phyloP scores from a whole-genome alignment of 352 stramenopile genomes.

The Phytophthora quininea region DNA sequence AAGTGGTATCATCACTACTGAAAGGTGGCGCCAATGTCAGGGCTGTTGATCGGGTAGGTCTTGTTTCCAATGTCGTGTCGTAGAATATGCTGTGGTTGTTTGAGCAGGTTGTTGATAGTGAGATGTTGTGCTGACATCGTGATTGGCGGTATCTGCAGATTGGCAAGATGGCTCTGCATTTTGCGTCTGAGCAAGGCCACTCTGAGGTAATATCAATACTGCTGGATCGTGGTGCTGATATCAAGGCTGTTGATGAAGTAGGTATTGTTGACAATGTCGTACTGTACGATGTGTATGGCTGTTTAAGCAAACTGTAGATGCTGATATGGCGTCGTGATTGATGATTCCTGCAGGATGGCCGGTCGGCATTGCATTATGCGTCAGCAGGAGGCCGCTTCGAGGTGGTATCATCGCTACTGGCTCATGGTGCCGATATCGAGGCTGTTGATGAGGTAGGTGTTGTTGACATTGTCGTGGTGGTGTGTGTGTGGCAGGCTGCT shows the following conservation, averaged over 20 bases:
- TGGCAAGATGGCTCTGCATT: not conserved
- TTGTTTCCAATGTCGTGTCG: too few species aligned
- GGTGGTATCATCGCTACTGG: conserved; percentile 6
- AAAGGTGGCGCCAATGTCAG: too few species aligned
- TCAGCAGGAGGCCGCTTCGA: not conserved
- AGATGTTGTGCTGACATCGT: not conserved
- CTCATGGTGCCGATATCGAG: too few species aligned
- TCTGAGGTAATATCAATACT: not conserved
- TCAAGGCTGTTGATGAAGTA: not conserved
- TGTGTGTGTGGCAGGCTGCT: too few species aligned
- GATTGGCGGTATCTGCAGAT: not conserved
- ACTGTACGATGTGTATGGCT: too few species aligned
- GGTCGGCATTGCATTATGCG: conserved; percentile 4
- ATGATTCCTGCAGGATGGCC: not conserved
- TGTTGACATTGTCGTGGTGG: too few species aligned
- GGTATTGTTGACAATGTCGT: not conserved
- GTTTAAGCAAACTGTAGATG: too few species aligned
- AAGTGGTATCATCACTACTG: too few species aligned
- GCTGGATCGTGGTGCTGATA: not conserved
- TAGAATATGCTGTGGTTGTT: too few species aligned
- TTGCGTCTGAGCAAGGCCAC: not conserved
- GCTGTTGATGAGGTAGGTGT: too few species aligned
- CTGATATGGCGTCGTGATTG: too few species aligned
- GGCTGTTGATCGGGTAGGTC: too few species aligned
- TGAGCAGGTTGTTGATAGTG: not conserved